phyloP scores from a whole-genome alignment of 148 eudicot species.

The Camellia japonica region DNA sequence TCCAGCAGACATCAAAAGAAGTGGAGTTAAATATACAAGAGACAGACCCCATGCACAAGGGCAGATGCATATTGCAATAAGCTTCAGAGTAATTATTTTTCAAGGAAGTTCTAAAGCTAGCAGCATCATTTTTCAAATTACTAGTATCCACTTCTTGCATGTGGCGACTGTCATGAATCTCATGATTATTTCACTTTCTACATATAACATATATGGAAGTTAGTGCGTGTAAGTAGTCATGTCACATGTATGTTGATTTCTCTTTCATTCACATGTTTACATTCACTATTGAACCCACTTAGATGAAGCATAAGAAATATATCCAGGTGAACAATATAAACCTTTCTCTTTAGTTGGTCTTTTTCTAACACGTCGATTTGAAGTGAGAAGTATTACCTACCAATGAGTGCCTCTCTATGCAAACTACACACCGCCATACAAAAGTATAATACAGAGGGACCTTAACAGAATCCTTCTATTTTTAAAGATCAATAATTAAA shows the following conservation, averaged over 20 bases:
- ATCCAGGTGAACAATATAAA: background rate
- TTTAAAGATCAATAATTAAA: background rate
- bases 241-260: too few relatives aligned
- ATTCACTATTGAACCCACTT: too few relatives aligned
- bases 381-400: too few relatives aligned
- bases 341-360: background rate
- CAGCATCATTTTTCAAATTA: background rate
- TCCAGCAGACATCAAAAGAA: too few relatives aligned
- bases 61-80: background rate
- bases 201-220: background rate
- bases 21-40: background rate
- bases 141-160: background rate
- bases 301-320: background rate
- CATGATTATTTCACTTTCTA: background rate
- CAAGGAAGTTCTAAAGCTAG: background rate
- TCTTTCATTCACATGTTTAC: too few relatives aligned
- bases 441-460: background rate
- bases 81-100: background rate
- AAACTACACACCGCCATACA: background rate
- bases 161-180: background rate
- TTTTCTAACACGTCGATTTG: too few relatives aligned
- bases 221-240: too few relatives aligned
- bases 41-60: background rate
- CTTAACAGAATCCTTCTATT: background rate
- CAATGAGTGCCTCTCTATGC: too few relatives aligned